Conservation (phyloP, 139 green algal species). For the Coelastrella sp. region DNA sequence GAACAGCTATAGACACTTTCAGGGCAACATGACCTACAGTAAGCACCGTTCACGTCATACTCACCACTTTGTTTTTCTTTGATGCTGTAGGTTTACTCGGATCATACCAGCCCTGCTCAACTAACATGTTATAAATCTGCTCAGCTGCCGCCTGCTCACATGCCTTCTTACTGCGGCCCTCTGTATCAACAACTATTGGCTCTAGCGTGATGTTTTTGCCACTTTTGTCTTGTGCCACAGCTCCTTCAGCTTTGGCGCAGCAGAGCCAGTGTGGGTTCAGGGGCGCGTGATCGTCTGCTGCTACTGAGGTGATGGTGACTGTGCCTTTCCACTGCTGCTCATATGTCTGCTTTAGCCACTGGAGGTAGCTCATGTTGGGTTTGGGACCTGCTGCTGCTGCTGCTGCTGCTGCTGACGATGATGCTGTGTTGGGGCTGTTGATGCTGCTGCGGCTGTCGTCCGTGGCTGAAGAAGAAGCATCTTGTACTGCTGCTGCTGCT, state of each 20-base stretch:
- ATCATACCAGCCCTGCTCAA: constrained; percentile 24
- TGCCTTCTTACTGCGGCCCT: constrained; percentile 20
- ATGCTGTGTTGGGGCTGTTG: too few species aligned
- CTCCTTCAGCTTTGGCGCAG: background rate
- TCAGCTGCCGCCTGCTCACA: constrained; percentile 7
- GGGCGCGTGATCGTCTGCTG: constrained; percentile 3
- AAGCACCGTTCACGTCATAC: background rate
- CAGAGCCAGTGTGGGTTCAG: constrained; percentile 11
- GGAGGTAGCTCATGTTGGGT: background rate
- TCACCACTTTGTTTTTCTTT: constrained; percentile 19
- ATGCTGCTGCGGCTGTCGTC: too few species aligned
- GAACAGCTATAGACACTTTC: too few species aligned
- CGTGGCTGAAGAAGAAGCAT: too few species aligned
- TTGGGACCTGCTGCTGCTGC: too few species aligned
- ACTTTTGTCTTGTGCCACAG: background rate
- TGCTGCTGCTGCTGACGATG: too few species aligned
- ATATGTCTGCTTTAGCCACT: constrained; percentile 32
- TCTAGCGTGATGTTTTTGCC: background rate
- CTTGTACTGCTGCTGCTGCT: too few species aligned
- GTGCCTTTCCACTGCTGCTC: constrained; percentile 29
- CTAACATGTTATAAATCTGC: background rate
- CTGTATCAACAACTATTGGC: background rate
- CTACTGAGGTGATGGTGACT: constrained; percentile 9
- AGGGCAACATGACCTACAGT: too few species aligned
- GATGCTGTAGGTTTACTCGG: background rate